Conservation (phyloP, 140 eudicot species). For the Cichorium intybus region DNA sequence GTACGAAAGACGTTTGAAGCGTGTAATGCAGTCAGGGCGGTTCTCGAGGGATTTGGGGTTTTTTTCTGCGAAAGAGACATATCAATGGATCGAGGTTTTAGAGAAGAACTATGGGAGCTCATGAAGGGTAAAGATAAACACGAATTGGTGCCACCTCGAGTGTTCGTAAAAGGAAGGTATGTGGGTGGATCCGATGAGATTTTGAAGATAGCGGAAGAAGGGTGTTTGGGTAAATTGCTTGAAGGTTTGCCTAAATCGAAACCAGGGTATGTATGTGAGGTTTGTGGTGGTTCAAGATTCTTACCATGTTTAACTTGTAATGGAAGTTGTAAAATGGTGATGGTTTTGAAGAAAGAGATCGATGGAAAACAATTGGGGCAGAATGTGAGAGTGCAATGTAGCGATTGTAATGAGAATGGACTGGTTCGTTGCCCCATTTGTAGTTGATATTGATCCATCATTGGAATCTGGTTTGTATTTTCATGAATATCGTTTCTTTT, state of each 20-base stretch:
- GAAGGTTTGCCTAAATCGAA: slow-evolving; percentile 60
- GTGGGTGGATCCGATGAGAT: slow-evolving; percentile 81
- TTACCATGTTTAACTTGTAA: slow-evolving; percentile 78
- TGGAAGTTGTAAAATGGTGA: slow-evolving; percentile 81
- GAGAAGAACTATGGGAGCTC: slow-evolving; percentile 60
- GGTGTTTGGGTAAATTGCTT: slow-evolving; percentile 52
- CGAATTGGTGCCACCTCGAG: slow-evolving; percentile 58
- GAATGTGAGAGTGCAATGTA: slow-evolving; percentile 51
- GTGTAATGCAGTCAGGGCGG: slow-evolving; percentile 78
- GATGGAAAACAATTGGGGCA: slow-evolving; percentile 17
- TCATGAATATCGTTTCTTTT: background rate
- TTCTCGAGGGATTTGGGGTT: slow-evolving; percentile 58
- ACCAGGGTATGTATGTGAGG: slow-evolving; percentile 69
- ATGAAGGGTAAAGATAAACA: slow-evolving; percentile 43
- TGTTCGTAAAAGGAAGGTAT: slow-evolving; percentile 79
- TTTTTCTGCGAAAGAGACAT: slow-evolving; percentile 69
- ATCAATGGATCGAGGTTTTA: slow-evolving; percentile 84
- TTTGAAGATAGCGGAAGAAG: slow-evolving; percentile 64
- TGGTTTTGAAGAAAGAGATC: slow-evolving; percentile 24
- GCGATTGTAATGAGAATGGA: slow-evolving; percentile 95
- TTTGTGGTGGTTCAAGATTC: slow-evolving; percentile 80
- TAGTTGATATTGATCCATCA: slow-evolving; percentile 39
- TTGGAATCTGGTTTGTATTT: slow-evolving; percentile 6
- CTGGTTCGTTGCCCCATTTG: slow-evolving; percentile 85
- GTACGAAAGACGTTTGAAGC: slow-evolving; percentile 79